Base-by-base conservation (phyloP, 2,329 filamentous ascomycete genomes). In the Cladophialophora exuberans region DNA sequence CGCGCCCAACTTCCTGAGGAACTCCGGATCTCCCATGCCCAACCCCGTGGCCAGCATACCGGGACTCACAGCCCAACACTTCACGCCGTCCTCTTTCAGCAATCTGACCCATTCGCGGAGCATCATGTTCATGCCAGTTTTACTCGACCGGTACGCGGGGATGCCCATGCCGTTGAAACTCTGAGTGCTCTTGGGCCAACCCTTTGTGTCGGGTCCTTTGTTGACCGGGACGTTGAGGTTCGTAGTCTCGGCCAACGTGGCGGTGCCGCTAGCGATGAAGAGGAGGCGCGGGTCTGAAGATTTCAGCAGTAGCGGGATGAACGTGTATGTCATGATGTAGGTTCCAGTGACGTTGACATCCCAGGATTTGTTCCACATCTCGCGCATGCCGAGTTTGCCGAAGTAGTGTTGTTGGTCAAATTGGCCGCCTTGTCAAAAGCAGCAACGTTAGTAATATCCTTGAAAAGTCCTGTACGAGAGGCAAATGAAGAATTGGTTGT, bases 221-320 rank as follows among this genome's bases (percentile, higher is more conserved):
- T 77, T 76, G 77, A 4, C 75, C 75, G 2, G 61, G 61, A n/a
- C 52, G 2, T 26, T 31, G n/a, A 48, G 20, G 10, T 60, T 51
- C 18, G 63, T 58, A 1, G 68, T 65, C 18, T 66, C 69, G 1
- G 67, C 41, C 2, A 77, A 64, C 0, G 70, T 70, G 1, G 73
- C 67, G 0, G 72, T 70, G 2, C 76, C 76, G 49, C 72, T 75
- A 1, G 78, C 74, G 26, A 83, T 63, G 66, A 83, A 82, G 36
- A 81, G 53, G 46, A 83, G 61, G 2, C 79, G 71, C 0, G 79
- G 77, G 10, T 75, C 72, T 0, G 67, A 45, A 0, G 74, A 76
- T 42, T 73, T 71, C 9, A 82, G 66, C 0, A 83, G 71, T 0
- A 83, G 66, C 0, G 79, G 79, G n/a, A 84, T 66, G 59, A 83